Conservation (phyloP, 176 grass and related monocot genomes). For the Puya raimondii region DNA sequence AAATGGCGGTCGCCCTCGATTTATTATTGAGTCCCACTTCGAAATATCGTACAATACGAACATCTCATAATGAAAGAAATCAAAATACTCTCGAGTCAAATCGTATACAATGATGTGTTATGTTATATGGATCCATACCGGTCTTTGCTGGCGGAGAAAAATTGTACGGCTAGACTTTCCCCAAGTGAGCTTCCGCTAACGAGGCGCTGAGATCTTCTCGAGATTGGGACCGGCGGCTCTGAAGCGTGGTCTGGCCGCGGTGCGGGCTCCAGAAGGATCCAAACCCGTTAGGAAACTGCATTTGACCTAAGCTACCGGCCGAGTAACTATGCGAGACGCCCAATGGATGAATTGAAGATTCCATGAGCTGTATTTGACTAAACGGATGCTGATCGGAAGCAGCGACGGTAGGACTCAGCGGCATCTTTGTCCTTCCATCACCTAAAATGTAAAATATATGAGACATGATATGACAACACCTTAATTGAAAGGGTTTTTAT, state of each 20-base stretch:
- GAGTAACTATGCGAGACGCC: conserved; percentile 84
- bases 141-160: conserved; percentile 22
- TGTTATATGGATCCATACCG: conserved; percentile 24
- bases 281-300: conserved; percentile 63
- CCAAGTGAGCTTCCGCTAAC: conserved; percentile 58
- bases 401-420: conserved; percentile 79
- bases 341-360: conserved; percentile 56
- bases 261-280: conserved; percentile 38
- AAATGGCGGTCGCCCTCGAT: not conserved
- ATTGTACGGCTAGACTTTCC: conserved; percentile 54
- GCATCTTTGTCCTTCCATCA: conserved; percentile 75
- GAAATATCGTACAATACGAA: too few species aligned
- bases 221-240: conserved; percentile 82
- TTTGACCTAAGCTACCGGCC: conserved; percentile 90
- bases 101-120: conserved; percentile 45
- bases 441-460: conserved; percentile 28
- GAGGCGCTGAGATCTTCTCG: conserved; percentile 90
- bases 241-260: conserved; percentile 78
- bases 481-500: not conserved
- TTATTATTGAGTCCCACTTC: too few species aligned
- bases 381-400: conserved; percentile 81
- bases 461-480: not conserved
- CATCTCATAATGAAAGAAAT: conserved; percentile 43
- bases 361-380: conserved; percentile 63
- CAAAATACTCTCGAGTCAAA: conserved; percentile 20